These are phyloP conservation scores for Auxenochlorella pyrenoidosa DNA, from an alignment of 139 green algal species.

Conservation along the genomic window DNA sequence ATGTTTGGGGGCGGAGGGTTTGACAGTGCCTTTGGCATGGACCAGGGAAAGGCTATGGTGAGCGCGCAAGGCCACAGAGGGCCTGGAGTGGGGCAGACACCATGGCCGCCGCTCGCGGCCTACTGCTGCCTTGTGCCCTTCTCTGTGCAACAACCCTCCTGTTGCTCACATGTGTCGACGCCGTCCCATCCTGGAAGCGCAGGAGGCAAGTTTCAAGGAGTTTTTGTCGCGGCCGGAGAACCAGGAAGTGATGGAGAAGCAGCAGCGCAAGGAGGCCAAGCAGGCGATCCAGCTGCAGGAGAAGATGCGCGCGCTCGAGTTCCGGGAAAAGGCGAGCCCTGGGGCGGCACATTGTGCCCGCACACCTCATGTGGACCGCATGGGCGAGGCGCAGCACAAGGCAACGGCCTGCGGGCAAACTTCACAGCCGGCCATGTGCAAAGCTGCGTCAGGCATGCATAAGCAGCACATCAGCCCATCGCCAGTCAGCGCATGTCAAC, in stretches of 20 bases:
- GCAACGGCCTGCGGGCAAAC: not conserved
- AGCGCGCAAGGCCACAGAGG: not conserved
- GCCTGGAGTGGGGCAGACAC: not conserved
- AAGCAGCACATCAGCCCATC: not conserved
- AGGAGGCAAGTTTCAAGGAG: slow-evolving; percentile 71
- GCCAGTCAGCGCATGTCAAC: not conserved
- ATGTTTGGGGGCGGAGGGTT: slow-evolving; percentile 32
- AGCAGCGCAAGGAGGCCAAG: slow-evolving; percentile 63
- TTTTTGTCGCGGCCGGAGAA: slow-evolving; percentile 71
- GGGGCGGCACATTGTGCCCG: too few species aligned
- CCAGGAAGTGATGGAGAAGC: slow-evolving; percentile 59
- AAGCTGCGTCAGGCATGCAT: not conserved
- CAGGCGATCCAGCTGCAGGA: slow-evolving; percentile 57
- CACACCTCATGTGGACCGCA: too few species aligned
- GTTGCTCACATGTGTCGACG: not conserved
- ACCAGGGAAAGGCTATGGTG: slow-evolving; percentile 29
- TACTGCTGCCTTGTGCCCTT: not conserved
- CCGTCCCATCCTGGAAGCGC: not conserved
- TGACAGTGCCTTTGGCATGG: not conserved
- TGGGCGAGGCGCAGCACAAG: too few species aligned
- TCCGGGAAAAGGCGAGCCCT: slow-evolving; percentile 56
- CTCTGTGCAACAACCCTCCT: not conserved
- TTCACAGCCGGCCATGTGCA: too few species aligned
- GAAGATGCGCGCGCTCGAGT: slow-evolving; percentile 46
- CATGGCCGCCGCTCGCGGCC: not conserved